phyloP scores from a whole-genome alignment of 192 early-diverging fungal genomes.

The Coemansia sp. region DNA sequence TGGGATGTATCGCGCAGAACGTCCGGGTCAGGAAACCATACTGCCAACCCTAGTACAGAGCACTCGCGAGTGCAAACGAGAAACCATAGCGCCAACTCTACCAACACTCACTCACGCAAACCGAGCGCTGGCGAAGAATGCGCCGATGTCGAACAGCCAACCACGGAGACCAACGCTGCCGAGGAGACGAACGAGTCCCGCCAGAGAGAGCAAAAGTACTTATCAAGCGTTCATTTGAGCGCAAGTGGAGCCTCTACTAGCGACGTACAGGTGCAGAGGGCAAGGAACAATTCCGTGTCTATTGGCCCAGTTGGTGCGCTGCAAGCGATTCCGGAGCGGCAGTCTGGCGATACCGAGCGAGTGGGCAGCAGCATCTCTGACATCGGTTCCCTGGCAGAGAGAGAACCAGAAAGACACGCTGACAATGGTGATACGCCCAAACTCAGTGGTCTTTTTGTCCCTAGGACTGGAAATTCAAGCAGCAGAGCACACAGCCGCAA shows the following conservation, averaged over 20 bases:
- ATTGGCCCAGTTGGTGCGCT: constrained; percentile 21
- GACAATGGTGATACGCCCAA: not conserved
- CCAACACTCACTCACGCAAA: constrained; percentile 45
- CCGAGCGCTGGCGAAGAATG: constrained; percentile 24
- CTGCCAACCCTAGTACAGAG: constrained; percentile 40
- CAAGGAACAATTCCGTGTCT: constrained; percentile 29
- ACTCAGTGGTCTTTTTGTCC: not conserved
- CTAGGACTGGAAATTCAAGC: constrained; percentile 1
- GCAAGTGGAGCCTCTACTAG: not conserved
- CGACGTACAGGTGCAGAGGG: constrained; percentile 10
- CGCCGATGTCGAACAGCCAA: not conserved
- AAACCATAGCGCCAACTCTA: constrained; percentile 47
- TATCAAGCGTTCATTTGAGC: not conserved
- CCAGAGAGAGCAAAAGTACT: not conserved
- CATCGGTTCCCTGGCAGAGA: not conserved
- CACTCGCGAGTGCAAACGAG: constrained; percentile 37
- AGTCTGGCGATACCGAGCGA: constrained; percentile 15
- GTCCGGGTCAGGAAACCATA: constrained; percentile 25
- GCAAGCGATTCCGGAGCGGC: constrained; percentile 26
- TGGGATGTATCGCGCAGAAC: constrained; percentile 29
- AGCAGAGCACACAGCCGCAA: constrained; percentile 29
- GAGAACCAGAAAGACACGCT: not conserved
- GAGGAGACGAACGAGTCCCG: not conserved
- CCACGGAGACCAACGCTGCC: not conserved
- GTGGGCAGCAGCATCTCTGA: not conserved